Conservation (phyloP, 2,329 filamentous ascomycete species). For the Lachnellula suecica region DNA sequence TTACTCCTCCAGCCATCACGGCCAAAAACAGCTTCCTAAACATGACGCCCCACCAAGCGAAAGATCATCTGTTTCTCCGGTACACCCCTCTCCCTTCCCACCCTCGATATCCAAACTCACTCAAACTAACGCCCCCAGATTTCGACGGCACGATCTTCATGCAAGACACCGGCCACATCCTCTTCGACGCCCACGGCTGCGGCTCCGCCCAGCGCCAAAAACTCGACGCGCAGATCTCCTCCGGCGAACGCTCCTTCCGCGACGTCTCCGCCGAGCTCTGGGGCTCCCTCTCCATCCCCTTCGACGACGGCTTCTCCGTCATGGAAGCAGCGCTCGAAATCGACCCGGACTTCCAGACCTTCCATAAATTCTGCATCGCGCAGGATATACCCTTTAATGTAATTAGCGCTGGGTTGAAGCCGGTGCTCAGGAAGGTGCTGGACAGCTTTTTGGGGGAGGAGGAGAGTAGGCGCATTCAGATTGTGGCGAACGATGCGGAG, state of each 20-base stretch:
- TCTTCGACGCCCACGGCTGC: conserved; percentile 66
- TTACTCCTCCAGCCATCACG: conserved; percentile 33
- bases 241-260: conserved; percentile 64
- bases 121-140: conserved; percentile 41
- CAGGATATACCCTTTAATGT: conserved; percentile 68
- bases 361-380: conserved; percentile 63
- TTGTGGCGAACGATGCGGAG: conserved; percentile 66
- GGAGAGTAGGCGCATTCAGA: conserved; percentile 57
- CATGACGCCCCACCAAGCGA: conserved; percentile 50
- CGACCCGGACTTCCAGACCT: conserved; percentile 61
- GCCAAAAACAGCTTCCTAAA: too few relatives aligned
- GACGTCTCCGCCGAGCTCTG: conserved; percentile 74
- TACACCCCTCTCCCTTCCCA: conserved; percentile 29
- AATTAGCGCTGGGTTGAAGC: conserved; percentile 67
- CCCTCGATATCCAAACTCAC: not conserved
- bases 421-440: conserved; percentile 59
- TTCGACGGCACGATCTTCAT: conserved; percentile 74
- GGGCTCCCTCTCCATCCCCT: conserved; percentile 64
- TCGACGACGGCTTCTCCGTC: conserved; percentile 65
- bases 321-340: conserved; percentile 63
- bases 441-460: conserved; percentile 65
- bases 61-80: conserved; percentile 60
- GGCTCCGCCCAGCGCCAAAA: conserved; percentile 53
- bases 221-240: conserved; percentile 64
- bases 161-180: conserved; percentile 68